A percentile compares a stretch with the other conserved stretches of the same genome.
Evolutionary conservation across 768 basidiomycete species (phyloP).

Genomic region (Psilocybe sp.): DNA sequence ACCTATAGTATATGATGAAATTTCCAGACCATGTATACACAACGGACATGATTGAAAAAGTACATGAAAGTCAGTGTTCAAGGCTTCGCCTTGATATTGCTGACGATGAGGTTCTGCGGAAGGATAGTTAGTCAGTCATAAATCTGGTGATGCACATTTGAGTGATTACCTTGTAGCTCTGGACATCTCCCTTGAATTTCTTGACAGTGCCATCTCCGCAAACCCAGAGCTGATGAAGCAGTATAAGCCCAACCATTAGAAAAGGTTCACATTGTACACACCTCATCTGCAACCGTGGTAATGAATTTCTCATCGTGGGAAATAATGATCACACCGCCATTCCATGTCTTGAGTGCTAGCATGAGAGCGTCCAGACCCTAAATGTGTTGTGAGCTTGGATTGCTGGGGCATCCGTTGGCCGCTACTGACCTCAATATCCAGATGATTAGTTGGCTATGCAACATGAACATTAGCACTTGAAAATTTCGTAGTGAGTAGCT

Average conservation of each 20-base stretch:
- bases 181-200: constrained; percentile 88
- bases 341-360: constrained; percentile 75
- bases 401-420: background rate
- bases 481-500: background rate
- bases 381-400: background rate
- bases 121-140: background rate
- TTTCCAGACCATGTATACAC: background rate
- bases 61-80: background rate
- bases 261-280: constrained; percentile 26
- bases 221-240: constrained; percentile 73
- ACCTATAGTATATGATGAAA: too few relatives aligned
- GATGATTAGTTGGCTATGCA: constrained; percentile 83
- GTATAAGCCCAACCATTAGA: constrained; percentile 8
- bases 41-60: background rate
- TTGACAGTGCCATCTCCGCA: constrained; percentile 79
- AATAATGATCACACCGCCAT: constrained; percentile 89
- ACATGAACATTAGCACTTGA: constrained; percentile 3
- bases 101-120: constrained; percentile 68
- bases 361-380: constrained; percentile 95
- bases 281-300: constrained; percentile 84
- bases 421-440: constrained; percentile 79
- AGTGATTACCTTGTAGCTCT: constrained; percentile 77
- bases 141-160: background rate
- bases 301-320: constrained; percentile 97
- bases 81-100: constrained; percentile 62